Evolutionary conservation across 371 early-diverging fungal genomes (phyloP).

Genomic region (Syncephalastrum contaminatum): DNA sequence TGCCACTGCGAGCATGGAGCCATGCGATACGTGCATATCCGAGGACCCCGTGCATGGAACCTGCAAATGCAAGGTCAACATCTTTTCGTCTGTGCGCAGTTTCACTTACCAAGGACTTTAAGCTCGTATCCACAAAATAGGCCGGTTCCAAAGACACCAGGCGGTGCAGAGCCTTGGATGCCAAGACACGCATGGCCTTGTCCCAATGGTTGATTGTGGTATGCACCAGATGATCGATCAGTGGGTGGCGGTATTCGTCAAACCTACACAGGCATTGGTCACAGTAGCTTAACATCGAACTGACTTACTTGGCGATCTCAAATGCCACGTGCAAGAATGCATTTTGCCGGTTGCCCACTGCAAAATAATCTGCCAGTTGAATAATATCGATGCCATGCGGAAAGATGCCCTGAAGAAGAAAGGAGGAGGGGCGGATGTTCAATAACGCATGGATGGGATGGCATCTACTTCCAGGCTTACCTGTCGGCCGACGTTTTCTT

Average conservation of each 20-base stretch:
- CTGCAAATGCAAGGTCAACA: constrained; percentile 28
- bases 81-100: too few relatives aligned
- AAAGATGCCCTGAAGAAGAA: constrained; percentile 63
- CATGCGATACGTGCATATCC: constrained; percentile 77
- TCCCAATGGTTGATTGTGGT: constrained; percentile 87
- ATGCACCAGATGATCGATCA: constrained; percentile 70
- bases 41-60: constrained; percentile 51
- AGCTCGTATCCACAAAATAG: constrained; percentile 50
- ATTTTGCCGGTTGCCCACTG: constrained; percentile 80
- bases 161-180: constrained; percentile 66
- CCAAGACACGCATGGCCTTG: constrained; percentile 70
- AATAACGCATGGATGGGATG: too few relatives aligned
- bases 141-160: constrained; percentile 60
- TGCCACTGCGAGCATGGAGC: constrained; percentile 69
- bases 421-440: not conserved
- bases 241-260: constrained; percentile 66
- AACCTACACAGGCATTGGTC: constrained; percentile 49
- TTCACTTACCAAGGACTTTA: constrained; percentile 42
- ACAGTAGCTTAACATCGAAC: not conserved
- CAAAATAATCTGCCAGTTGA: constrained; percentile 88
- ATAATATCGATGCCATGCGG: constrained; percentile 94
- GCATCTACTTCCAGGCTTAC: constrained; percentile 36
- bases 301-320: constrained; percentile 69
- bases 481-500: constrained; percentile 95
- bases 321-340: constrained; percentile 68